Conservation (phyloP, 2,329 filamentous ascomycete species). For the Penicillium brevicompactum region DNA sequence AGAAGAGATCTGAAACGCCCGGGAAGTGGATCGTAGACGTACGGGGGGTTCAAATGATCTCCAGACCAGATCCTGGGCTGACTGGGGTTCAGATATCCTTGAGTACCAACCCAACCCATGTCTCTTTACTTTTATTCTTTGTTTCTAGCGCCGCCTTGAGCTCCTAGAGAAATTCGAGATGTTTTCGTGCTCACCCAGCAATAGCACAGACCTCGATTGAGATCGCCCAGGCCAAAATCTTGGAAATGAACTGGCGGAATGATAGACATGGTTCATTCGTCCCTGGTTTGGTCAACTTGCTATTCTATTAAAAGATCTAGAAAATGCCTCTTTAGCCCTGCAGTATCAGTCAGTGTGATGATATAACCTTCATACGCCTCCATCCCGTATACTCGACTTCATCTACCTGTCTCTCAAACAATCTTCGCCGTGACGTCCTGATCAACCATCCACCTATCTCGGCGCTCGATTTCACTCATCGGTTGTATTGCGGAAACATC, state of each 20-base stretch:
- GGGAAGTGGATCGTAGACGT: slow-evolving; percentile 21
- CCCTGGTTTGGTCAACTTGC: background rate
- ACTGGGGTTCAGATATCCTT: slow-evolving; percentile 22
- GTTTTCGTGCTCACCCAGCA: background rate
- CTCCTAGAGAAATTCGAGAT: background rate
- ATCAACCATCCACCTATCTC: background rate
- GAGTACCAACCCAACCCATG: slow-evolving; percentile 15
- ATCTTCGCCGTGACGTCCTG: background rate
- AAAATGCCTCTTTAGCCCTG: background rate
- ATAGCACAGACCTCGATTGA: slow-evolving; percentile 4
- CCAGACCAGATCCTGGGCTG: slow-evolving; percentile 14
- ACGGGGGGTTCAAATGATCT: slow-evolving; percentile 5
- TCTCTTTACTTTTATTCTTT: slow-evolving; percentile 6
- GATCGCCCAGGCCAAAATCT: slow-evolving; percentile 2
- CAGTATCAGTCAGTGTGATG: too few relatives aligned
- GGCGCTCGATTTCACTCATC: background rate
- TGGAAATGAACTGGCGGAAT: slow-evolving; percentile 12
- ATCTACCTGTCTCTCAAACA: slow-evolving; percentile 5
- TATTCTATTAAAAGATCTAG: slow-evolving; percentile 1
- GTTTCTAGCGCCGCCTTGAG: background rate
- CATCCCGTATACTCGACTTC: background rate
- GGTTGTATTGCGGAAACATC: slow-evolving; percentile 8
- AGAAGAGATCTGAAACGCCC: slow-evolving; percentile 20
- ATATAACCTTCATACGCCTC: background rate
- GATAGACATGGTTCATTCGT: slow-evolving; percentile 8